These are phyloP conservation scores for Gossypium davidsonii DNA, from an alignment of 441 rosid genomes.

Conservation along the genomic window DNA sequence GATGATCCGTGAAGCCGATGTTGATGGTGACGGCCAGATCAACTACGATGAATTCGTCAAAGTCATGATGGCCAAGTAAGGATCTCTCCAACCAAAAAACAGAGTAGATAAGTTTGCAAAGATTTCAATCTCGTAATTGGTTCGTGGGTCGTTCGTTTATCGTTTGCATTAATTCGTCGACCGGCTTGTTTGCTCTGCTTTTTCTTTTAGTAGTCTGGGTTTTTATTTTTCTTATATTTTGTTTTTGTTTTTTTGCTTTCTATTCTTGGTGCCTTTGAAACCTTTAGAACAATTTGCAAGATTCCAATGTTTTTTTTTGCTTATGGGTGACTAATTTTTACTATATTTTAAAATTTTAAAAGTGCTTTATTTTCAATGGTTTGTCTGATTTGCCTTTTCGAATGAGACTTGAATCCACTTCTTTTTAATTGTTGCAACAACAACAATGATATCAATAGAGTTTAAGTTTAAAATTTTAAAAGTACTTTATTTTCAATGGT, in stretches of 20 bases:
- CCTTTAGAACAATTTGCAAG: slow-evolving; percentile 18
- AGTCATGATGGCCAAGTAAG: slow-evolving; percentile 44
- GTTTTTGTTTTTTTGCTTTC: slow-evolving; percentile 10
- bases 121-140: slow-evolving; percentile 20
- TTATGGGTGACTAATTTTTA: neutral
- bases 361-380: neutral
- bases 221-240: neutral
- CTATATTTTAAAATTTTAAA: neutral
- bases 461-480: neutral
- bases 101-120: slow-evolving; percentile 23
- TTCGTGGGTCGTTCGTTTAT: slow-evolving; percentile 20
- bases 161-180: slow-evolving; percentile 22
- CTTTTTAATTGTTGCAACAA: too few species aligned
- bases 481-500: neutral
- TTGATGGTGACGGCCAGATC: slow-evolving; percentile 44
- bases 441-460: too few species aligned
- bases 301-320: neutral
- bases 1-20: slow-evolving; percentile 41
- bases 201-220: slow-evolving; percentile 9
- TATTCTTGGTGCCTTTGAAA: slow-evolving; percentile 15
- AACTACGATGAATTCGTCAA: slow-evolving; percentile 39
- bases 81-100: slow-evolving; percentile 6
- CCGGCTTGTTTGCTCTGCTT: slow-evolving; percentile 15
- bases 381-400: neutral
- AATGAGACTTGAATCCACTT: neutral